Evolutionary conservation across 129 eudicot species (phyloP).

Genomic region (Lactuca sativa): DNA sequence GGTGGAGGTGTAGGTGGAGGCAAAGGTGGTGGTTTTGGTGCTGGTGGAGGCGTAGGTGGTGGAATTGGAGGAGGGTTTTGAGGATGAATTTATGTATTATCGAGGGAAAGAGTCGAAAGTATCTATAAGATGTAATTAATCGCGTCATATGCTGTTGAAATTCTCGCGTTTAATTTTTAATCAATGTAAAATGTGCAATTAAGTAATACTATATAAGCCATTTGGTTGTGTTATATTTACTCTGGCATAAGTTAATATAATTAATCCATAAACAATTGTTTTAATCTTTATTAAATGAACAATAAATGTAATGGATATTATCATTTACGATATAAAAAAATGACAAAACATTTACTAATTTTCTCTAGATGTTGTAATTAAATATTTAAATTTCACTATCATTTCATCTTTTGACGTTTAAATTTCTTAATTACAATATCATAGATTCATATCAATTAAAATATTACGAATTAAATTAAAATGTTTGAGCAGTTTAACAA

Average conservation of each 20-base stretch:
- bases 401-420: no score
- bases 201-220: not conserved
- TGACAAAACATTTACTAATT: not conserved
- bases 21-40: conserved; percentile 21
- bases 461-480: no score
- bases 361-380: not conserved
- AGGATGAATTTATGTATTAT: not conserved
- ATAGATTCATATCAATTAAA: not conserved
- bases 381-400: no score
- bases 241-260: no score
- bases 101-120: not conserved
- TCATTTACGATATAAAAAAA: no score
- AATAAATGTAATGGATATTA: no score
- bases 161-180: not conserved
- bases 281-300: no score
- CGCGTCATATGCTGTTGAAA: not conserved
- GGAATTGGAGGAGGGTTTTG: conserved; percentile 23
- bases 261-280: not conserved
- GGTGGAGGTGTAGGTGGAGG: conserved; percentile 19
- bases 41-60: conserved; percentile 21
- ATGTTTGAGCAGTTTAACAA: no score
- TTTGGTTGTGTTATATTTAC: not conserved
- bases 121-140: not conserved
- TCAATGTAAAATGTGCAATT: not conserved
- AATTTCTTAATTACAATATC: not conserved